phyloP scores from a whole-genome alignment of 1,284 basidiomycete genomes.

The Ceratobasidium sp. region DNA sequence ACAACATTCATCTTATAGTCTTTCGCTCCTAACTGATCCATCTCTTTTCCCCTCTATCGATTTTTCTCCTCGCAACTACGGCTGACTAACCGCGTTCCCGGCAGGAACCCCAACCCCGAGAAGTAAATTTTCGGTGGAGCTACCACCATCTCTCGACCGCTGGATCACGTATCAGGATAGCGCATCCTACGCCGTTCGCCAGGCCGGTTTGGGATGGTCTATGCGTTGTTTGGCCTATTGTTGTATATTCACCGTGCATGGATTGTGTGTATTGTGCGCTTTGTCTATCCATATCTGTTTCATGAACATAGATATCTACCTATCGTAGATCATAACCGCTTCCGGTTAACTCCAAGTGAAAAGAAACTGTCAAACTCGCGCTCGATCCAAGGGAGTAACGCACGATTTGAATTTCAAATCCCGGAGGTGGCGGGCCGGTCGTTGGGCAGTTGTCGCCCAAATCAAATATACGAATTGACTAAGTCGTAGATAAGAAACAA shows the following conservation, averaged over 20 bases:
- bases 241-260: slow-evolving; percentile 28
- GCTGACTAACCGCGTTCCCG: slow-evolving; percentile 47
- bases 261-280: slow-evolving; percentile 17
- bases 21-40: slow-evolving; percentile 93
- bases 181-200: slow-evolving; percentile 24
- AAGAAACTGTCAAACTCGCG: too few relatives aligned
- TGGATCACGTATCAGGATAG: slow-evolving; percentile 20
- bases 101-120: slow-evolving; percentile 86
- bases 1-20: slow-evolving; percentile 83
- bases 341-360: too few relatives aligned
- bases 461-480: too few relatives aligned
- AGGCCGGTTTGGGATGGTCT: background rate
- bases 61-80: background rate
- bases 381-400: too few relatives aligned
- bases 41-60: slow-evolving; percentile 46
- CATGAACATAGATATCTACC: too few relatives aligned
- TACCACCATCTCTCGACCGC: slow-evolving; percentile 12
- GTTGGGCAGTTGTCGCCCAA: too few relatives aligned
- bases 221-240: slow-evolving; percentile 14
- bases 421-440: too few relatives aligned
- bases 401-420: too few relatives aligned
- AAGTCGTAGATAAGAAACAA: too few relatives aligned
- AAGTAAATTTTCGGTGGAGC: slow-evolving; percentile 66
- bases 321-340: too few relatives aligned
- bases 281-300: slow-evolving; percentile 29